phyloP scores from a whole-genome alignment of 2,329 filamentous ascomycete species.

The Sporothrix euskadiensis region DNA sequence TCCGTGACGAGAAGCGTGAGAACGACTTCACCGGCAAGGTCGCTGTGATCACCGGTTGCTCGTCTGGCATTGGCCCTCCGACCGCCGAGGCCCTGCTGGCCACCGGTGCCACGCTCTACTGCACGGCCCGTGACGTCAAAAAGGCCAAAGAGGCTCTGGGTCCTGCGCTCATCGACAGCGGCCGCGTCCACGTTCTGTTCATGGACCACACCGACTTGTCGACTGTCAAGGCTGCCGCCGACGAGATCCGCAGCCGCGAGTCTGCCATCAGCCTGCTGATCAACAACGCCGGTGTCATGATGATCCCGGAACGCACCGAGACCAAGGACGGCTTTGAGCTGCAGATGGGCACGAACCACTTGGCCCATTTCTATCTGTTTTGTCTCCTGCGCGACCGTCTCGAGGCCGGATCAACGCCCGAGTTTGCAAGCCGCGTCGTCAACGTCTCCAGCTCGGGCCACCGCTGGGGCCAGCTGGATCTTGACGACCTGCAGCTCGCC shows the following conservation, averaged over 20 bases:
- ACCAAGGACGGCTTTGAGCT: constrained; percentile 51
- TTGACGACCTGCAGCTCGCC: constrained; percentile 46
- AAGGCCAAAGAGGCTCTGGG: constrained; percentile 42
- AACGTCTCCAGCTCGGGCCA: constrained; percentile 47
- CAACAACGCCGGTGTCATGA: constrained; percentile 51
- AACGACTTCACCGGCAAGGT: constrained; percentile 42
- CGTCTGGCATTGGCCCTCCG: constrained; percentile 45
- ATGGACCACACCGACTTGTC: constrained; percentile 38
- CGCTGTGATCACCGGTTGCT: constrained; percentile 45
- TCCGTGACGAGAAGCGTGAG: constrained; percentile 41
- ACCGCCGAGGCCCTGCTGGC: constrained; percentile 45
- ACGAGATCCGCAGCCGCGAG: constrained; percentile 36
- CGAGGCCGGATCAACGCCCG: constrained; percentile 42
- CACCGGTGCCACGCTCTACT: constrained; percentile 48
- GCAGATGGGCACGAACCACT: constrained; percentile 54
- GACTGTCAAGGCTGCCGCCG: constrained; percentile 40
- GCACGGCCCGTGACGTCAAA: constrained; percentile 45
- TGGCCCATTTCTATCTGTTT: constrained; percentile 56
- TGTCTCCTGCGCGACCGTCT: constrained; percentile 49
- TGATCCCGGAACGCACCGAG: constrained; percentile 36
- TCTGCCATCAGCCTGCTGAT: constrained; percentile 39
- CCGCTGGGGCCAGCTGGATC: constrained; percentile 37
- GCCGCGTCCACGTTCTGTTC: constrained; percentile 41
- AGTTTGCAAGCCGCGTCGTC: constrained; percentile 49
- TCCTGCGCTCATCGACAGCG: constrained; percentile 35